Evolutionary conservation across 225 moss, liverwort and hornwort species (phyloP).

Genomic region (Ulota crispa): DNA sequence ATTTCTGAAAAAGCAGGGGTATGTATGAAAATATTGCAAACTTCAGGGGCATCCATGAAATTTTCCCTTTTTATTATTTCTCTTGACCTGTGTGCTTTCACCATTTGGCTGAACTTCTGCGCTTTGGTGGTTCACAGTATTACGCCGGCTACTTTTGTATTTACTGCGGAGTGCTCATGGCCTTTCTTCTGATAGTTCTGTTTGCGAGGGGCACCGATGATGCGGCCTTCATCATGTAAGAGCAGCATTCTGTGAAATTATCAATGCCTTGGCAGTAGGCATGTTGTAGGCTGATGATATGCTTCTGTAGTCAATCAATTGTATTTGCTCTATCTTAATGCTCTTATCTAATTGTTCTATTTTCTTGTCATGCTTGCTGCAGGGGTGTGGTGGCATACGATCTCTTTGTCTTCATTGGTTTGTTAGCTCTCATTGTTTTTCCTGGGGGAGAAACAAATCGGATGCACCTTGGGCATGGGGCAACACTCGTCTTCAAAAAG

Average conservation of each 20-base stretch:
- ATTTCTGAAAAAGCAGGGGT: too few relatives aligned
- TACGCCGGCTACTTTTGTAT: constrained; percentile 86
- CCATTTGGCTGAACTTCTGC: constrained; percentile 17
- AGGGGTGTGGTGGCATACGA: constrained; percentile 85
- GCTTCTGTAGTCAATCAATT: not conserved
- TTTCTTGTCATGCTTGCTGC: constrained; percentile 32
- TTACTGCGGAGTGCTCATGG: constrained; percentile 88
- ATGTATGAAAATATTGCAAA: too few relatives aligned
- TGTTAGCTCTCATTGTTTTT: constrained; percentile 88
- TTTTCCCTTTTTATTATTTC: too few relatives aligned
- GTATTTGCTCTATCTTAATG: constrained; percentile 1
- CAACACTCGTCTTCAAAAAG: constrained; percentile 83
- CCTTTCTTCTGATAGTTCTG: constrained; percentile 75
- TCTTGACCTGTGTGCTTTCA: not conserved
- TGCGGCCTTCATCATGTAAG: constrained; percentile 72
- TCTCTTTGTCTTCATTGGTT: constrained; percentile 71
- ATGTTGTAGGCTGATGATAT: not conserved
- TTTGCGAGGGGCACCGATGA: constrained; percentile 64
- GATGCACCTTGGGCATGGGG: constrained; percentile 84
- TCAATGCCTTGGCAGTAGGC: not conserved
- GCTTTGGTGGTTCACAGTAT: constrained; percentile 55
- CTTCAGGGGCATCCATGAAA: too few relatives aligned
- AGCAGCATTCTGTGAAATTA: not conserved
- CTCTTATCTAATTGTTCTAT: constrained; percentile 8
- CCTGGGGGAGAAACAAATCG: constrained; percentile 92